Evolutionary conservation across 179 eudicot species (phyloP).

Genomic region (Beta lomatogona): DNA sequence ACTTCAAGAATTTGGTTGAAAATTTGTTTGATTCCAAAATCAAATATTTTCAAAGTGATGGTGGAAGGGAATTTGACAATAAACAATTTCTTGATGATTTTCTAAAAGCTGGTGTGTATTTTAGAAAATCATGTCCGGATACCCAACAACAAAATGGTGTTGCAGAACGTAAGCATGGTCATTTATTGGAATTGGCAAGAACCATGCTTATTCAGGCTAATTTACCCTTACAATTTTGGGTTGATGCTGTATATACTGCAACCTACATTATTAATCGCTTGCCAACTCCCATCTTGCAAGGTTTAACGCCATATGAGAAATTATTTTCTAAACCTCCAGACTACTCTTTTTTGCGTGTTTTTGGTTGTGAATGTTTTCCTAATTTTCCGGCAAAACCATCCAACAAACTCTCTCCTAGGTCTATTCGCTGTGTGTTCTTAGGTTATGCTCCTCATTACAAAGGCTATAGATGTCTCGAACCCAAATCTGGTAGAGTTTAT

Average conservation of each 20-base stretch:
- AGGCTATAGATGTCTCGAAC: neutral
- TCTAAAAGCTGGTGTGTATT: too few relatives aligned
- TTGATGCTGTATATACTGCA: neutral
- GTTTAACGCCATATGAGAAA: neutral
- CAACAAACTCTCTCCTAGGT: neutral
- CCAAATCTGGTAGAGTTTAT: too few relatives aligned
- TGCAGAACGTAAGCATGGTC: neutral
- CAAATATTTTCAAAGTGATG: neutral
- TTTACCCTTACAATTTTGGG: neutral
- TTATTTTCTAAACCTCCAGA: neutral
- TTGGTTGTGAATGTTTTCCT: neutral
- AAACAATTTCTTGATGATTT: too few relatives aligned
- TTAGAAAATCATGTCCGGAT: too few relatives aligned
- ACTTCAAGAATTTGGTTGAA: neutral
- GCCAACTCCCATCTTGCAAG: neutral
- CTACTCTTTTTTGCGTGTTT: neutral
- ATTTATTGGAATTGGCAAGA: neutral
- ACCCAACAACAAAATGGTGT: conserved; percentile 7
- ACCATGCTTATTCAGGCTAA: neutral
- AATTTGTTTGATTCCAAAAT: conserved; percentile 4
- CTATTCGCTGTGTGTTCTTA: neutral
- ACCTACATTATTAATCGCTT: neutral
- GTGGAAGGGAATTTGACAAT: too few relatives aligned
- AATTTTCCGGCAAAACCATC: too few relatives aligned
- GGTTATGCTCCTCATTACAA: neutral